Percentiles rank a stretch among this genome's conserved stretches.
Conservation (phyloP, 2,329 filamentous ascomycete genomes). For the Pseudopyricularia javanii region DNA sequence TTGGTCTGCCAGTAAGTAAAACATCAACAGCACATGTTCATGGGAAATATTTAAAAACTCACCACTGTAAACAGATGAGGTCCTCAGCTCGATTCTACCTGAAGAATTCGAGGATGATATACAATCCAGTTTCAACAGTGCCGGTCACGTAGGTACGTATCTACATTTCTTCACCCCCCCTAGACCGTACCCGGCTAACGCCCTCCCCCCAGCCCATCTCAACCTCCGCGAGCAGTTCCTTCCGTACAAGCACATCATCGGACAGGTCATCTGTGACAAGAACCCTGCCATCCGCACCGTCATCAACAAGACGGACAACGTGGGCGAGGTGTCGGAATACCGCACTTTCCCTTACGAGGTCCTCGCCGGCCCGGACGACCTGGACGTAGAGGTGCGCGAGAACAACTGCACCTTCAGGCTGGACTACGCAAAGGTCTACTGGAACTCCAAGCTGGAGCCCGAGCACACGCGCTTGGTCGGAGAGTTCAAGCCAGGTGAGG, state of each 20-base stretch:
- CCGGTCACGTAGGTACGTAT: slow-evolving; percentile 67
- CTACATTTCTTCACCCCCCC: not conserved
- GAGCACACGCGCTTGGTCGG: slow-evolving; percentile 75
- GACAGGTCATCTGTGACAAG: slow-evolving; percentile 79
- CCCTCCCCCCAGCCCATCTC: slow-evolving; percentile 58
- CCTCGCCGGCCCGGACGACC: slow-evolving; percentile 66
- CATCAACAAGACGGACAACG: slow-evolving; percentile 89
- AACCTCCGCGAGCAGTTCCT: slow-evolving; percentile 77
- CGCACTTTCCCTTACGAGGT: slow-evolving; percentile 91
- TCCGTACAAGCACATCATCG: slow-evolving; percentile 78
- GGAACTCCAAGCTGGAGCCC: slow-evolving; percentile 84
- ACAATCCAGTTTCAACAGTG: slow-evolving; percentile 74
- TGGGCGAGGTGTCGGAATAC: slow-evolving; percentile 75
- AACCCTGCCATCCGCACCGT: slow-evolving; percentile 73
- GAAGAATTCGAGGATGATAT: slow-evolving; percentile 69
- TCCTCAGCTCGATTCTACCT: slow-evolving; percentile 71
- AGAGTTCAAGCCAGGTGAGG: slow-evolving; percentile 71
- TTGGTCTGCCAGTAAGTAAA: slow-evolving; percentile 63
- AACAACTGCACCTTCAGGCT: slow-evolving; percentile 80
- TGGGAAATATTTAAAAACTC: not conserved
- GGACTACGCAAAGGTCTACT: slow-evolving; percentile 94
- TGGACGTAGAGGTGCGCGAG: slow-evolving; percentile 74
- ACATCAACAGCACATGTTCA: not conserved
- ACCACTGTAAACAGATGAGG: slow-evolving; percentile 46
- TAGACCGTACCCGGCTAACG: no score